Evolutionary conservation across 192 early-diverging fungal species (phyloP), one percentile per base, ranked within the genome.

Genomic region (Nowakowskiella sp.): DNA sequence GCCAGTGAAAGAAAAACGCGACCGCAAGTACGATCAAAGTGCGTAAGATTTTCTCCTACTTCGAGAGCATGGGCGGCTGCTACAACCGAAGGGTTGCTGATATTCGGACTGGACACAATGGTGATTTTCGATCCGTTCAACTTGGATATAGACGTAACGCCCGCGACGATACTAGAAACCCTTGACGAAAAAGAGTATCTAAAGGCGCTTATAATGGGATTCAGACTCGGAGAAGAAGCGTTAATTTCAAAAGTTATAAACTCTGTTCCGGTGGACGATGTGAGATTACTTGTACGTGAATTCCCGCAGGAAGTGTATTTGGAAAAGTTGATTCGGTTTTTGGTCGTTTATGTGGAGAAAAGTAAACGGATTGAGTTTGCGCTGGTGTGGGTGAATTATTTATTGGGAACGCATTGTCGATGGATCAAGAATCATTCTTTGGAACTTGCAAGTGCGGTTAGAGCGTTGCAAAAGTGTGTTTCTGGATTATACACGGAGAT

Each of bases 61-160:
- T 92, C 91, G 19, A 77, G 90, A 25, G 81, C 90, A 22, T 99
- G 92, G 92, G 91, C 92, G 1, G 88, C 93, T 0, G 92, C 93
- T 5, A 85, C 92, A 9, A 97, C 93, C 3, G 92, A 99, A 51
- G 97, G 97, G 5, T 68, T 99, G 24, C 55, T 97, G 49, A 83
- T 99, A 42, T 99, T 97, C 71, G 88, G 92, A 10, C 70, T 99
- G 30, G 97, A 99, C 61, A 90, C 97, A 42, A 76, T 77, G 1
- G 70, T 97, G 21, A 53, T 87, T 47, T 99, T 99, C 64, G 97
- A 99, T 67, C 97, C 97, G 21, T 97, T 93, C 66, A 93, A 99
- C 70, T 81, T 99, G 2, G 94, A 97, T 58, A 81, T 94, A 28
- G 88, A 95, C 60, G 89, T 99, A 27, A 97, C 94, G 1, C 94